Percentiles rank a stretch among this genome's conserved stretches.
These are phyloP conservation scores for Sisymbrium irio DNA, from an alignment of 345 rosid species.

Conservation along the genomic window DNA sequence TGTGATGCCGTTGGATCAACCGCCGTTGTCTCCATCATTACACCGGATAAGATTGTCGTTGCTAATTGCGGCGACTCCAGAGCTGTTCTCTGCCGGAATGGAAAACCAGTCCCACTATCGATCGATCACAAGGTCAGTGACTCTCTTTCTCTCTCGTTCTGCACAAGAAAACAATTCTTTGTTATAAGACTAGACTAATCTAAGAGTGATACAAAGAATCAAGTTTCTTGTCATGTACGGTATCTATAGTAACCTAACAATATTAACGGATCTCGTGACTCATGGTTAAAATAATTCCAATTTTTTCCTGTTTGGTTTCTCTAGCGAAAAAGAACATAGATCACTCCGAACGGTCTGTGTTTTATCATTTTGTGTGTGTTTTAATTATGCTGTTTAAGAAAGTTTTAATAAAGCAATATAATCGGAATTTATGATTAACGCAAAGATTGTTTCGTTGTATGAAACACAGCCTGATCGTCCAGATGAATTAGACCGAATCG, in stretches of 20 bases:
- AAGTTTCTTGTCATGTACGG: neutral
- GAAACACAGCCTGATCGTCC: constrained; percentile 77
- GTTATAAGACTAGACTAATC: neutral
- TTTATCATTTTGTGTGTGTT: neutral
- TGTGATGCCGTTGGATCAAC: constrained; percentile 85
- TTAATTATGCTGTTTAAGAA: neutral
- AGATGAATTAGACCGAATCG: constrained; percentile 71
- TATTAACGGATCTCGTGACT: neutral
- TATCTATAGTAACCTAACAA: neutral
- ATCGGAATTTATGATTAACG: neutral
- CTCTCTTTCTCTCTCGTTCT: neutral
- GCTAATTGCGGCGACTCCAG: constrained; percentile 94
- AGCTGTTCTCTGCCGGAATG: constrained; percentile 72
- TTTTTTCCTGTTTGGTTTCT: neutral
- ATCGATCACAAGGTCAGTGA: constrained; percentile 68
- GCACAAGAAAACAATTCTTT: neutral
- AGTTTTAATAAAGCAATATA: neutral
- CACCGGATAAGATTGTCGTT: constrained; percentile 56
- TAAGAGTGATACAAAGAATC: neutral
- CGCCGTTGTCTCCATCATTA: constrained; percentile 68
- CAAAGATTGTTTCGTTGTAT: neutral
- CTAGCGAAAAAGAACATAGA: neutral
- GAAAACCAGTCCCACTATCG: constrained; percentile 67
- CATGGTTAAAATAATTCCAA: neutral
- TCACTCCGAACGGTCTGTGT: neutral